These are phyloP conservation scores for Fusarium verrucosum DNA, from an alignment of 2,329 filamentous ascomycete genomes.

Conservation along the genomic window DNA sequence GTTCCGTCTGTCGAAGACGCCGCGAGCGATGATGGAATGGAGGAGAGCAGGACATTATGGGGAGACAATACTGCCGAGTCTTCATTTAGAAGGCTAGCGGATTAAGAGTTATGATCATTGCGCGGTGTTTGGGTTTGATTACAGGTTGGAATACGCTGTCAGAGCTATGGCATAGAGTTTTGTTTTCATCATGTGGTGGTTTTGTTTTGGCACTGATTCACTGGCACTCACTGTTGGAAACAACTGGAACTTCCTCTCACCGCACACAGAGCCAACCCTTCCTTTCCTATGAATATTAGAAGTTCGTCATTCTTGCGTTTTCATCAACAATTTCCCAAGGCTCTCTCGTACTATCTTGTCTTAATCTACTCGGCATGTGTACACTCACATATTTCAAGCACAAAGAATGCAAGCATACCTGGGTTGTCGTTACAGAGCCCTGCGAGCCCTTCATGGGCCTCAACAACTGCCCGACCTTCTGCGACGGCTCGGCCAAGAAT, in stretches of 20 bases:
- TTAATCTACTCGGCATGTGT: conserved; percentile 54
- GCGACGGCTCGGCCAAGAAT: conserved; percentile 51
- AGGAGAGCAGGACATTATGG: conserved; percentile 45
- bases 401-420: conserved; percentile 61
- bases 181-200: not conserved
- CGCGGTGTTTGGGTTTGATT: conserved; percentile 9
- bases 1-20: conserved; percentile 45
- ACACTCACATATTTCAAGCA: conserved; percentile 58
- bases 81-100: conserved; percentile 39
- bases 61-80: conserved; percentile 46
- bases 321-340: not conserved
- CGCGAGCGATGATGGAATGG: conserved; percentile 40
- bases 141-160: not conserved
- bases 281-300: not conserved
- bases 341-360: too few relatives aligned
- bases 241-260: not conserved
- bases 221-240: conserved; percentile 12
- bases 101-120: conserved; percentile 13
- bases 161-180: conserved; percentile 6
- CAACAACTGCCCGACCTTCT: conserved; percentile 57
- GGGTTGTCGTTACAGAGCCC: conserved; percentile 58
- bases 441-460: conserved; percentile 63
- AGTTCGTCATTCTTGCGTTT: not conserved
- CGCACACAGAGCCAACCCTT: not conserved
- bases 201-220: conserved; percentile 14